Base-by-base conservation (phyloP, 495 filamentous ascomycete genomes). In the Tuber melanosporum region DNA sequence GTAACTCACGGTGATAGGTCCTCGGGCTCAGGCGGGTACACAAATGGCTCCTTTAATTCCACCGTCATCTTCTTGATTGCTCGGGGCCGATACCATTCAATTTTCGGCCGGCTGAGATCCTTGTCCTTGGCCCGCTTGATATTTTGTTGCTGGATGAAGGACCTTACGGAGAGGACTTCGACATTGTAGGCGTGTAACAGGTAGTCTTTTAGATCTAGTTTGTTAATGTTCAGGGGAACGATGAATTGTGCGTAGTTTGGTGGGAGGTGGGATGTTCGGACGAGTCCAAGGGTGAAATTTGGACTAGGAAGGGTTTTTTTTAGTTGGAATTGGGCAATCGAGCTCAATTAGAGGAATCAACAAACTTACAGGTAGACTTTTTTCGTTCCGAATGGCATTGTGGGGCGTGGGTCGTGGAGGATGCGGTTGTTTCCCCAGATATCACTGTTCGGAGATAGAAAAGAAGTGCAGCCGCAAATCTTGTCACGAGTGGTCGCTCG, bases 201-300 rank as follows among this genome's bases (percentile, higher is more conserved):
- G 86, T 97, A 98, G 87, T 96, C 93, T 83, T 92, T 91, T 42
- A 97, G 84, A 85, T 97, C 94, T 79, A 97, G 90, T 86, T 98
- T 97, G 89, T 92, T 94, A 87, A 96, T 91, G 77, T 88, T 89
- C 82, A 97, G 88, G 22, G 94, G 94, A 69, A 97, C 94, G 82
- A 89, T 86, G 88, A 98, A 97, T 72, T 89, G 89, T 71, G 93
- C 94, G 81, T 91, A 92, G 85, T 89, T 91, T 43, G 94, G 88
- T 42, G 91, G 91, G 81, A 92, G 90, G 81, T 87, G 88, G 46
- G 89, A 88, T 44, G 89, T 92, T 76, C 91, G 91, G 82, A 94
- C 86, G 77, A 97, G 89, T 77, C 91, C 89, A 82, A 97, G 84
- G 70, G 87, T 88, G 85, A 94, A 92, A 82, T 91, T 89, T 49